phyloP scores from a whole-genome alignment of 768 basidiomycete genomes.

The Amanita phalloides region DNA sequence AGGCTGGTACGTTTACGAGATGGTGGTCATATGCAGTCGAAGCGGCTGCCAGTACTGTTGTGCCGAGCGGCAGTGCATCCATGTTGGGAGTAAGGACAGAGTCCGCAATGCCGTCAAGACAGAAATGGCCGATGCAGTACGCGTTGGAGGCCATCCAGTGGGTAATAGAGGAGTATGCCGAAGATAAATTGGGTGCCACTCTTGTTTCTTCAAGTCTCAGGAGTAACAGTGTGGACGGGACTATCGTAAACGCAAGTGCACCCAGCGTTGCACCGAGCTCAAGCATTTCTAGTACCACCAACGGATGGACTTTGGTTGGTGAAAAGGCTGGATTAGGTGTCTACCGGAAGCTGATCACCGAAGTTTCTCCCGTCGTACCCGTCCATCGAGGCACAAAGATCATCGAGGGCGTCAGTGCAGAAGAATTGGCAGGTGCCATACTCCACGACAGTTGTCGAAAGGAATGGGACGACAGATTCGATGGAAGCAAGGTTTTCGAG shows the following conservation, averaged over 20 bases:
- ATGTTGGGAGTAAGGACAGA: background rate
- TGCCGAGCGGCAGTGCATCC: constrained; percentile 44
- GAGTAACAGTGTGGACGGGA: background rate
- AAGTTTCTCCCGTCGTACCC: constrained; percentile 71
- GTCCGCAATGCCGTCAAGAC: constrained; percentile 39
- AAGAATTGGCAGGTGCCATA: constrained; percentile 74
- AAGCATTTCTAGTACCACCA: constrained; percentile 26
- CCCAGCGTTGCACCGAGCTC: constrained; percentile 1
- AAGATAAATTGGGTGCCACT: background rate
- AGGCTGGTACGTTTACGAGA: constrained; percentile 58
- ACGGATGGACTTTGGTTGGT: constrained; percentile 68
- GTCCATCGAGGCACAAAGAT: constrained; percentile 86
- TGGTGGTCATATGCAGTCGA: constrained; percentile 72
- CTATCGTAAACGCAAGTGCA: background rate
- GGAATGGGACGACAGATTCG: constrained; percentile 83
- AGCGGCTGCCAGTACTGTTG: constrained; percentile 64
- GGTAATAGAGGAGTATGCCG: constrained; percentile 60
- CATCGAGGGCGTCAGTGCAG: constrained; percentile 87
- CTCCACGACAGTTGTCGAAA: constrained; percentile 60
- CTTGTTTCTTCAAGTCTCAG: background rate
- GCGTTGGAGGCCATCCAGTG: constrained; percentile 76
- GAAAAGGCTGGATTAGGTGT: constrained; percentile 64
- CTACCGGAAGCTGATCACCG: constrained; percentile 63
- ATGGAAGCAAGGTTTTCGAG: constrained; percentile 58
- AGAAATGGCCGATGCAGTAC: constrained; percentile 67